These are phyloP conservation scores for Nakaseomyces sp. DNA, from an alignment of 1,139 yeast genomes.

Conservation along the genomic window DNA sequence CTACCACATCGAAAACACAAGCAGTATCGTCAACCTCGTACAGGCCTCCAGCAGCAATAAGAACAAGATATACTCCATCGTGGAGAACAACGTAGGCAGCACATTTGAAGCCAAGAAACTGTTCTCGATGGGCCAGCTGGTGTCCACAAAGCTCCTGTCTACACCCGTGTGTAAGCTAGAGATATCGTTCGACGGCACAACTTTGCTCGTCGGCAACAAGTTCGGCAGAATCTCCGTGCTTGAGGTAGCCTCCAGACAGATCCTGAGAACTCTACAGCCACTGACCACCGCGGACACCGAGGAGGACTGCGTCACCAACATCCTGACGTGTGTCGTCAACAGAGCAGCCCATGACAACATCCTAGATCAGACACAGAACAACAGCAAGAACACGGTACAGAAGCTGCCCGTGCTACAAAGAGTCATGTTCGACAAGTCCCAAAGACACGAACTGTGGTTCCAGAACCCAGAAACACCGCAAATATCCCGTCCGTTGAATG, in stretches of 20 bases:
- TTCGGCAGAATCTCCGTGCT: constrained; percentile 59
- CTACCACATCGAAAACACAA: constrained; percentile 13
- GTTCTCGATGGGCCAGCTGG: constrained; percentile 24
- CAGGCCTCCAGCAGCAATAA: constrained; percentile 16
- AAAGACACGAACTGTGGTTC: constrained; percentile 43
- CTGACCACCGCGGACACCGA: constrained; percentile 32
- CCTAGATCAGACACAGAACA: neutral
- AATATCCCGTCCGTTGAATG: constrained; percentile 9
- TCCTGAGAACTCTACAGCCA: constrained; percentile 54
- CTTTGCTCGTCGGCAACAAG: constrained; percentile 64
- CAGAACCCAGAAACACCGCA: constrained; percentile 33
- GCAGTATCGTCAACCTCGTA: constrained; percentile 17
- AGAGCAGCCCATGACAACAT: neutral
- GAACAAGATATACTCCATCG: constrained; percentile 23
- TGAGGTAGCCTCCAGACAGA: constrained; percentile 73
- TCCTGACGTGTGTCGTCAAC: constrained; percentile 18
- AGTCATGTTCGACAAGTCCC: constrained; percentile 37
- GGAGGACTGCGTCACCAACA: constrained; percentile 31
- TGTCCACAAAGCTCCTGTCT: constrained; percentile 17
- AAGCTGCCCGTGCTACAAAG: constrained; percentile 52
- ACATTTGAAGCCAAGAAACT: constrained; percentile 14
- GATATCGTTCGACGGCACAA: constrained; percentile 69
- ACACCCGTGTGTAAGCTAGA: constrained; percentile 44
- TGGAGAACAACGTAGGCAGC: constrained; percentile 12
- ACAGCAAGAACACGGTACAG: constrained; percentile 15